These are phyloP conservation scores for Lachancea sp. DNA, from an alignment of 805 yeast genomes.

Conservation along the genomic window DNA sequence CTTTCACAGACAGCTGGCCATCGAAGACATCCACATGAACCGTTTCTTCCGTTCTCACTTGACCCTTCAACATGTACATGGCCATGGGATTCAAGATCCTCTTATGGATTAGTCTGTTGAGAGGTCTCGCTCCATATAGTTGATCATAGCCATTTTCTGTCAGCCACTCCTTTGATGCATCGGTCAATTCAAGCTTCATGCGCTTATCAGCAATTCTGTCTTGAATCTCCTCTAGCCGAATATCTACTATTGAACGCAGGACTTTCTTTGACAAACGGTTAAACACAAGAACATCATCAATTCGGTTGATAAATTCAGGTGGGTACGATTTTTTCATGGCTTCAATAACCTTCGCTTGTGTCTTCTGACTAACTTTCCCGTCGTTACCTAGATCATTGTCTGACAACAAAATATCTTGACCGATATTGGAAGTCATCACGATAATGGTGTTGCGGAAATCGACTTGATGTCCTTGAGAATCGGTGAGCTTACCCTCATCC, in stretches of 20 bases:
- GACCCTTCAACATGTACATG: slow-evolving; percentile 68
- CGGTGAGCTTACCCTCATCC: slow-evolving; percentile 93
- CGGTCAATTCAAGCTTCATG: slow-evolving; percentile 51
- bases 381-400: slow-evolving; percentile 51
- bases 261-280: slow-evolving; percentile 78
- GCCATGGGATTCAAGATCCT: slow-evolving; percentile 86
- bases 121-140: slow-evolving; percentile 91
- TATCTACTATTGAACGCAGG: slow-evolving; percentile 73
- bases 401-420: slow-evolving; percentile 77
- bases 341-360: slow-evolving; percentile 56
- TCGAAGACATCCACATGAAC: slow-evolving; percentile 44
- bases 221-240: slow-evolving; percentile 74
- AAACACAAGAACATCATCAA: slow-evolving; percentile 90
- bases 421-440: slow-evolving; percentile 95
- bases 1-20: slow-evolving; percentile 39
- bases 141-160: slow-evolving; percentile 87
- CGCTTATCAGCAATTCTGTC: slow-evolving; percentile 74
- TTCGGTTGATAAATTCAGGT: slow-evolving; percentile 91
- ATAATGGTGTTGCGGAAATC: slow-evolving; percentile 93
- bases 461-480: slow-evolving; percentile 88
- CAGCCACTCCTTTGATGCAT: slow-evolving; percentile 69
- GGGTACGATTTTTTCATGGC: slow-evolving; percentile 70
- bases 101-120: slow-evolving; percentile 84
- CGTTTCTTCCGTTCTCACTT: slow-evolving; percentile 52
- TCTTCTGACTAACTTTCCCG: slow-evolving; percentile 48